Evolutionary conservation across 1,139 yeast species (phyloP).

Genomic region (Pichia sp.): DNA sequence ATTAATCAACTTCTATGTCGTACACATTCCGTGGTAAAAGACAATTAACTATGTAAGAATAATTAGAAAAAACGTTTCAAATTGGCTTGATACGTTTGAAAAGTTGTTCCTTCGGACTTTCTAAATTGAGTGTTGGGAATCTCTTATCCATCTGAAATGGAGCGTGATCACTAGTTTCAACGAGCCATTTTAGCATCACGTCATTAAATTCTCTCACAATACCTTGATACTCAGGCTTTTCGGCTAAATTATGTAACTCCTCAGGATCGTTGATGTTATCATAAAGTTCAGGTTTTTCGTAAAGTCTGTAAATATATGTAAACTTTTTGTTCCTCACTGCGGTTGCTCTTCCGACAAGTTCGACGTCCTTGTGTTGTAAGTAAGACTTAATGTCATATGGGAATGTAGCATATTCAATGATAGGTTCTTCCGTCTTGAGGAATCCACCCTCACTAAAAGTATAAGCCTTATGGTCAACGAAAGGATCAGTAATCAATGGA

Average conservation of each 20-base stretch:
- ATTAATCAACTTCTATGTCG: too few species aligned
- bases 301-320: conserved; percentile 23
- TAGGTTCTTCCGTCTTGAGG: not conserved
- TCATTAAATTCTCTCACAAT: not conserved
- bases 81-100: too few species aligned
- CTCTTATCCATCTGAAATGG: conserved; percentile 3
- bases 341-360: conserved; percentile 21
- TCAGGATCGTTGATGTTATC: conserved; percentile 12
- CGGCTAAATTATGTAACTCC: conserved; percentile 3
- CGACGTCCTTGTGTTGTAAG: conserved; percentile 3
- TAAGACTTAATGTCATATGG: conserved; percentile 6
- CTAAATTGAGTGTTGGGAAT: not conserved
- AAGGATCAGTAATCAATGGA: not conserved
- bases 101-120: not conserved
- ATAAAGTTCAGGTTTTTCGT: conserved; percentile 23
- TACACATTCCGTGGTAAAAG: too few species aligned
- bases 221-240: not conserved
- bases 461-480: not conserved
- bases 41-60: too few species aligned
- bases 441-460: not conserved
- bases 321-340: conserved; percentile 19
- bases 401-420: not conserved
- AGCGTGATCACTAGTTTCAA: conserved; percentile 7
- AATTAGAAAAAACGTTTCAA: too few species aligned
- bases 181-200: conserved; percentile 1